These are phyloP conservation scores for Brassica incana DNA, from an alignment of 345 rosid species.

Conservation along the genomic window DNA sequence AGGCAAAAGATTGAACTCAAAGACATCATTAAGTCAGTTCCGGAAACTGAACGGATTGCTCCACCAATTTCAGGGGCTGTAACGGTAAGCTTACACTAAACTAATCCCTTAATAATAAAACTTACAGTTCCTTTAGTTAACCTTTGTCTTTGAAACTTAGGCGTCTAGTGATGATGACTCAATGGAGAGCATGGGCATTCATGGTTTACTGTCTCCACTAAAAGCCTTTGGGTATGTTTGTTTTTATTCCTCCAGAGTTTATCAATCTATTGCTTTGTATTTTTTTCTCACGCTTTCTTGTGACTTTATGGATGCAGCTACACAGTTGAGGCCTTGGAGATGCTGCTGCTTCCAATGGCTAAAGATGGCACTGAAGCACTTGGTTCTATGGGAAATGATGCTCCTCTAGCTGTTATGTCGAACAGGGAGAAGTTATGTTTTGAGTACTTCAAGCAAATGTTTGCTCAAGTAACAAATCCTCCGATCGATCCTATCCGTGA, in stretches of 20 bases:
- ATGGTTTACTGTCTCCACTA: conserved; percentile 82
- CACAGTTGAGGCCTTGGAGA: conserved; percentile 94
- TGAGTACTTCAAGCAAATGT: conserved; percentile 99
- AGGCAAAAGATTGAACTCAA: conserved; percentile 84
- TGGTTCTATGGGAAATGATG: conserved; percentile 99
- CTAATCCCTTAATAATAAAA: background rate
- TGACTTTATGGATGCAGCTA: conserved; percentile 56
- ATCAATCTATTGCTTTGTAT: background rate
- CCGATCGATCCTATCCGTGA: conserved; percentile 99
- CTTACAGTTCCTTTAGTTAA: background rate
- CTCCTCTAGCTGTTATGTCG: conserved; percentile 98
- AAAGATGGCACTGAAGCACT: conserved; percentile 95
- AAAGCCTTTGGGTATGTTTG: conserved; percentile 91
- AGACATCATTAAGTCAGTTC: conserved; percentile 71
- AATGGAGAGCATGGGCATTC: conserved; percentile 88
- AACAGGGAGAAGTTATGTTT: conserved; percentile 80
- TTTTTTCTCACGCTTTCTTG: background rate
- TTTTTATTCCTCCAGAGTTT: background rate
- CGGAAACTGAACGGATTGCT: conserved; percentile 54
- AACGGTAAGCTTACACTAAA: conserved; percentile 46
- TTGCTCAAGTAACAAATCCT: conserved; percentile 99
- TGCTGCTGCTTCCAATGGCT: conserved; percentile 99
- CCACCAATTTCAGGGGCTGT: conserved; percentile 72
- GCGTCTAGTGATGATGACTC: conserved; percentile 69
- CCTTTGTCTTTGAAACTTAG: conserved; percentile 39